Evolutionary conservation across 192 early-diverging fungal genomes (phyloP).

Genomic region (Dispira simplex): DNA sequence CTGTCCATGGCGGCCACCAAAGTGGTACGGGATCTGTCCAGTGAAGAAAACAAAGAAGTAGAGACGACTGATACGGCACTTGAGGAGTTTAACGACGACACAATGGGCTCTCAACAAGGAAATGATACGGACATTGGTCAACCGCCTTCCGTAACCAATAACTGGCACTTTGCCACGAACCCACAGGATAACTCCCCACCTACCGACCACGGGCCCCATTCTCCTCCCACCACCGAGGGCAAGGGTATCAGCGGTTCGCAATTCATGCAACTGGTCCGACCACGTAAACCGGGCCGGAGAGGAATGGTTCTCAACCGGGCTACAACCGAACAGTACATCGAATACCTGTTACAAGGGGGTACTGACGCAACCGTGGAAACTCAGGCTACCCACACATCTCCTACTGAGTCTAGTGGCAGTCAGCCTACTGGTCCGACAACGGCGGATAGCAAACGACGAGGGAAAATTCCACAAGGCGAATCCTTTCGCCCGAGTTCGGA

Average conservation of each 20-base stretch:
- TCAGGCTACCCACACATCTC: not conserved
- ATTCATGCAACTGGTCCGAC: conserved; percentile 3
- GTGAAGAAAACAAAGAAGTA: not conserved
- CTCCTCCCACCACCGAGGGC: not conserved
- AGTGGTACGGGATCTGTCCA: conserved; percentile 48
- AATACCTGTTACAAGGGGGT: not conserved
- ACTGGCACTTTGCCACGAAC: not conserved
- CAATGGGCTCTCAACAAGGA: not conserved
- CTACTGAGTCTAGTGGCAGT: not conserved
- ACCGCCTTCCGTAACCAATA: not conserved
- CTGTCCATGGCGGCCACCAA: conserved; percentile 67
- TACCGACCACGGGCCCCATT: not conserved
- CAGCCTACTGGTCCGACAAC: not conserved
- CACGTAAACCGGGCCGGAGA: not conserved
- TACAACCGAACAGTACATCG: conserved; percentile 8
- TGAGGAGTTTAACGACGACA: not conserved
- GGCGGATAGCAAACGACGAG: not conserved
- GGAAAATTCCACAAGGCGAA: no score
- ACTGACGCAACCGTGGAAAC: not conserved
- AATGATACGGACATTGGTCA: not conserved
- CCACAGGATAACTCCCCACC: not conserved
- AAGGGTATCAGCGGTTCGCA: not conserved
- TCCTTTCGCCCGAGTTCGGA: not conserved
- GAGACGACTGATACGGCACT: not conserved
- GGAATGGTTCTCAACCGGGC: conserved; percentile 7